Evolutionary conservation across 257 asterid genomes (phyloP).

Genomic region (Solanum verrucosum): DNA sequence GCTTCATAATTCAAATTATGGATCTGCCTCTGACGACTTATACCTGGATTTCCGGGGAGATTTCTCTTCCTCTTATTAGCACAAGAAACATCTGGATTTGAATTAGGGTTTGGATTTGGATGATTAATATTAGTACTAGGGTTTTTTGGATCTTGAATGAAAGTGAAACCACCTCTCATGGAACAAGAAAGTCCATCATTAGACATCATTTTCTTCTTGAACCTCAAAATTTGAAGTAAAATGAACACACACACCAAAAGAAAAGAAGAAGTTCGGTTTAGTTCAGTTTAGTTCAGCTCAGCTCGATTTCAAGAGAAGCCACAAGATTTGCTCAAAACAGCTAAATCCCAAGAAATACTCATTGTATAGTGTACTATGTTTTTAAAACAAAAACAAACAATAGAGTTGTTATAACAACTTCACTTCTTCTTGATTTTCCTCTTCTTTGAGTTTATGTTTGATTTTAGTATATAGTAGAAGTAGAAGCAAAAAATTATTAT

Average conservation of each 20-base stretch:
- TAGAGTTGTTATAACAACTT: not conserved
- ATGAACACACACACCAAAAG: not conserved
- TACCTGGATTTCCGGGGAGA: conserved; percentile 87
- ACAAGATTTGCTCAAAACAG: conserved; percentile 36
- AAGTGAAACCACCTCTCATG: conserved; percentile 20
- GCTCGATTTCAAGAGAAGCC: conserved; percentile 12
- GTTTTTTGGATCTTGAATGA: conserved; percentile 54
- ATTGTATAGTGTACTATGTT: not conserved
- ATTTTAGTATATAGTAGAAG: not conserved
- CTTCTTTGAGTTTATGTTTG: conserved; percentile 20
- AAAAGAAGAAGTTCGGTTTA: not conserved
- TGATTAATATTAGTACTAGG: not conserved
- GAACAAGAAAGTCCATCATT: conserved; percentile 57
- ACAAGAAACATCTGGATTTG: conserved; percentile 28
- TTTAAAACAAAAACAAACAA: not conserved
- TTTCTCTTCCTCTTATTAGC: conserved; percentile 55
- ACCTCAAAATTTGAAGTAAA: not conserved
- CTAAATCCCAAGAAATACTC: conserved; percentile 10
- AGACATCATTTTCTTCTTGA: conserved; percentile 54
- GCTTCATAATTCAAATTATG: not conserved
- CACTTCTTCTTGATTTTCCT: conserved; percentile 1
- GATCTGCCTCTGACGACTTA: not conserved
- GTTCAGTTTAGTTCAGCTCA: not conserved
- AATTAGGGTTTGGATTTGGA: conserved; percentile 14
- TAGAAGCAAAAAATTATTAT: not conserved